These are phyloP conservation scores for Curvularia spicifera DNA, from an alignment of 2,329 filamentous ascomycete species.

Conservation along the genomic window DNA sequence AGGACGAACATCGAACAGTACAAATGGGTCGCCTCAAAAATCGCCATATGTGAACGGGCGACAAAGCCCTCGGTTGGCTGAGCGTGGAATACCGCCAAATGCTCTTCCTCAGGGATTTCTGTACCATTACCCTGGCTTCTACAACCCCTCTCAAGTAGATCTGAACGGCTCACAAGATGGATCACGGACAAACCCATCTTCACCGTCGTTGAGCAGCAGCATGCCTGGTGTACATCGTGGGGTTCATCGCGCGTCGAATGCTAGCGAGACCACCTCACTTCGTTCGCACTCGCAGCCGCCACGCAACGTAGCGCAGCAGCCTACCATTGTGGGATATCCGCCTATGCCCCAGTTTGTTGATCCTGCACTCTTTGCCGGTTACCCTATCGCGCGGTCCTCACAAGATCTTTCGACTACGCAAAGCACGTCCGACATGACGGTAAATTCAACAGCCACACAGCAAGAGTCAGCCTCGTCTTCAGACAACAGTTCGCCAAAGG, in stretches of 20 bases:
- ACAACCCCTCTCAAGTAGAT: conserved; percentile 48
- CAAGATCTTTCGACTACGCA: conserved; percentile 36
- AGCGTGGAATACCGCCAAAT: conserved; percentile 38
- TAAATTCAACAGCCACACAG: conserved; percentile 29
- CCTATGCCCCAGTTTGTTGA: conserved; percentile 45
- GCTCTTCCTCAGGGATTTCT: conserved; percentile 51
- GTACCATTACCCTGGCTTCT: conserved; percentile 56
- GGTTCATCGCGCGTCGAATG: conserved; percentile 52
- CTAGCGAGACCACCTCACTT: conserved; percentile 52
- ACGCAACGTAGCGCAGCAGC: conserved; percentile 51
- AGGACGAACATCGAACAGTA: conserved; percentile 40
- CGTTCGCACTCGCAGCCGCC: conserved; percentile 60
- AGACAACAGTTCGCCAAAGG: conserved; percentile 53
- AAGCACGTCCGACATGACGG: conserved; percentile 28
- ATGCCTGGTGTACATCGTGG: conserved; percentile 53
- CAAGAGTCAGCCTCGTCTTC: conserved; percentile 29
- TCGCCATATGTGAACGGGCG: conserved; percentile 41
- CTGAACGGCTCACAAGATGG: conserved; percentile 51
- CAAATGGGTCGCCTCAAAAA: conserved; percentile 52
- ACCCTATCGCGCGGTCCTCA: conserved; percentile 45
- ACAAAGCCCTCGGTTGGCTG: conserved; percentile 43
- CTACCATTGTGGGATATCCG: conserved; percentile 51
- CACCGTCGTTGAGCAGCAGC: conserved; percentile 54
- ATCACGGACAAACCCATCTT: conserved; percentile 56
- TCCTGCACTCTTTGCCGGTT: conserved; percentile 38